Evolutionary conservation across 2,329 filamentous ascomycete genomes (phyloP).

Genomic region (Aspergillus chevalieri): DNA sequence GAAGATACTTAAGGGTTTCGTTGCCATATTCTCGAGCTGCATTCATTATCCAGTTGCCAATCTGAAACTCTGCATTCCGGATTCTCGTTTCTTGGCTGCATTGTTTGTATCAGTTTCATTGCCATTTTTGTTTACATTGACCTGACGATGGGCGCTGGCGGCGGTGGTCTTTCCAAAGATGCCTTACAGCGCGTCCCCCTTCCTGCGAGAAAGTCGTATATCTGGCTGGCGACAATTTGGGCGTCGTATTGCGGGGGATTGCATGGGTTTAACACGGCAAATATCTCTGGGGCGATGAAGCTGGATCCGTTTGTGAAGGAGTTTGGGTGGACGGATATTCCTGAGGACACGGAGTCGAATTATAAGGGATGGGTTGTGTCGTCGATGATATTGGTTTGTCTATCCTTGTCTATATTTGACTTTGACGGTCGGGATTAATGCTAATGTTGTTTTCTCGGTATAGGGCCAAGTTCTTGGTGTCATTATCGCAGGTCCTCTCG

Average conservation of each 20-base stretch:
- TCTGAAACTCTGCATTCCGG: background rate
- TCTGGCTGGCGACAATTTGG: conserved; percentile 15
- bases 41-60: background rate
- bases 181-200: conserved; percentile 12
- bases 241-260: conserved; percentile 15
- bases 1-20: background rate
- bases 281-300: conserved; percentile 18
- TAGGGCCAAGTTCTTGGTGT: conserved; percentile 13
- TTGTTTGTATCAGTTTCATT: too few species aligned
- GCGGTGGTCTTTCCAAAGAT: conserved; percentile 11
- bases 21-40: too few species aligned
- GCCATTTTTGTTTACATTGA: background rate
- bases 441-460: background rate
- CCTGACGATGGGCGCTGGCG: conserved; percentile 9
- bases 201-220: conserved; percentile 9
- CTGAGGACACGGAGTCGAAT: conserved; percentile 5
- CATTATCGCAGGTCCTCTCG: conserved; percentile 11
- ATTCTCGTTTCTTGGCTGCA: background rate
- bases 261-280: conserved; percentile 19
- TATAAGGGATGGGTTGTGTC: conserved; percentile 16
- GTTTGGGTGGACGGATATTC: conserved; percentile 12
- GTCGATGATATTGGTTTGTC: conserved; percentile 14
- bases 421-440: background rate
- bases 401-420: background rate
- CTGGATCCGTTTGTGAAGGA: conserved; percentile 13